Evolutionary conservation across 768 basidiomycete genomes (phyloP).

Genomic region (Tylopilus vinaceipallidus): DNA sequence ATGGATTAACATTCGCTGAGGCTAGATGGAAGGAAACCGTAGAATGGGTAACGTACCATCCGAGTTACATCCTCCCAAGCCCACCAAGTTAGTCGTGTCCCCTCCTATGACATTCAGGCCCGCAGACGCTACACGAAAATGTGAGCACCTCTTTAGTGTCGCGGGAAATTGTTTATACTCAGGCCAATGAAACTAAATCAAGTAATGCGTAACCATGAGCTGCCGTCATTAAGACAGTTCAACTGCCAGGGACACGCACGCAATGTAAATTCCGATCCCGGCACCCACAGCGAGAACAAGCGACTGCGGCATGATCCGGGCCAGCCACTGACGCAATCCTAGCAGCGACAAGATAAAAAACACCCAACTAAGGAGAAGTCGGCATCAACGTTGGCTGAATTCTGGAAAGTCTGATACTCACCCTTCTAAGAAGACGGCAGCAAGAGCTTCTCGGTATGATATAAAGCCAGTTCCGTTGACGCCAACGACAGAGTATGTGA

Average conservation of each 20-base stretch:
- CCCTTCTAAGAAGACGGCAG: conserved; percentile 89
- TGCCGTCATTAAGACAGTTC: background rate
- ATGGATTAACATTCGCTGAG: conserved; percentile 3
- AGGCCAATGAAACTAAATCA: conserved; percentile 66
- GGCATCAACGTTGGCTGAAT: background rate
- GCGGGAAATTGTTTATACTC: conserved; percentile 38
- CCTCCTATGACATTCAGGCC: conserved; percentile 80
- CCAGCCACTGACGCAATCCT: conserved; percentile 88
- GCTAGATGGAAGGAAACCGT: conserved; percentile 3
- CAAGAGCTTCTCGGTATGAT: conserved; percentile 74
- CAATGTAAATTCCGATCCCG: conserved; percentile 87
- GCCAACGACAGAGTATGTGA: conserved; percentile 86
- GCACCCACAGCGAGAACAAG: conserved; percentile 82
- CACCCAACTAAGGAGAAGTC: conserved; percentile 53
- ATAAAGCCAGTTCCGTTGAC: conserved; percentile 72
- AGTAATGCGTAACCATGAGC: conserved; percentile 13
- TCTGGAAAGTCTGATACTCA: conserved; percentile 31
- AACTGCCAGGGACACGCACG: conserved; percentile 43
- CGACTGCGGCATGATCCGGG: conserved; percentile 84
- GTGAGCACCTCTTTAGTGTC: background rate
- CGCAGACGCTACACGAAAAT: conserved; percentile 43
- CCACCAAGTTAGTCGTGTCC: conserved; percentile 64
- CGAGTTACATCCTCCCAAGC: conserved; percentile 70
- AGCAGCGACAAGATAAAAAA: conserved; percentile 78
- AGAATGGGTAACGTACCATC: conserved; percentile 35